Base-by-base conservation (phyloP, 1,284 basidiomycete genomes). In the Fomitiporia mediterranea region DNA sequence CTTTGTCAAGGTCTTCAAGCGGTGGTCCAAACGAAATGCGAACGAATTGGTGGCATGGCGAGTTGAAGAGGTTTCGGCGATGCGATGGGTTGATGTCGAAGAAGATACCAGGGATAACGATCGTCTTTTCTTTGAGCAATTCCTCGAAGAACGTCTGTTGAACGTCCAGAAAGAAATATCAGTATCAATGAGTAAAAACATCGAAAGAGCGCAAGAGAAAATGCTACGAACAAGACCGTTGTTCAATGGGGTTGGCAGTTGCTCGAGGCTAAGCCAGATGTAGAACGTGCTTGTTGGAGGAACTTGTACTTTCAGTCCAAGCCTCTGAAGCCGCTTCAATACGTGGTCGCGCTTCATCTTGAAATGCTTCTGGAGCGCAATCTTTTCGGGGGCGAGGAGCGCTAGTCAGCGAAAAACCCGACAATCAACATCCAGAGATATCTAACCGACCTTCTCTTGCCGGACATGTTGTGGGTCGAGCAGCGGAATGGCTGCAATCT, bases 61-160 rank as follows among this genome's bases (percentile, higher is more conserved):
- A 94, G 66, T 89, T 84, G 74, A 96, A 91, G 56, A 98, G 76
- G 70, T 97, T 86, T 58, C 87, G 77, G 63, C 89, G 77, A 66
- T 93, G 88, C n/a, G 89, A 66, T 15, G 92, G 91, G 70, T 94
- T 86, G 64, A 89, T 81, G 67, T 95, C 93, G 65, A 96, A 96
- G 78, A 94, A 94, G 61, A 95, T 88, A 37, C 89, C 89, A 8
- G 91, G 91, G 50, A 94, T 91, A 55, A 93, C 89, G 61, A 94
- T 94, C 25, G 89, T 87, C 70, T 90, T 82, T 70, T 94, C 91
- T 70, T 94, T 95, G 43, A 98, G 78, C 35, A 93, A 75, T 71
- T 97, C 94, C 67, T 98, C 94, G 67, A 97, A 97, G 82, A 98
- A 96, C 28, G 89, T 91, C 83, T 86, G 58, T 21, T 51, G 32